Evolutionary conservation across 352 stramenopile genomes (phyloP).

Genomic region (Phytophthora citrophthora): DNA sequence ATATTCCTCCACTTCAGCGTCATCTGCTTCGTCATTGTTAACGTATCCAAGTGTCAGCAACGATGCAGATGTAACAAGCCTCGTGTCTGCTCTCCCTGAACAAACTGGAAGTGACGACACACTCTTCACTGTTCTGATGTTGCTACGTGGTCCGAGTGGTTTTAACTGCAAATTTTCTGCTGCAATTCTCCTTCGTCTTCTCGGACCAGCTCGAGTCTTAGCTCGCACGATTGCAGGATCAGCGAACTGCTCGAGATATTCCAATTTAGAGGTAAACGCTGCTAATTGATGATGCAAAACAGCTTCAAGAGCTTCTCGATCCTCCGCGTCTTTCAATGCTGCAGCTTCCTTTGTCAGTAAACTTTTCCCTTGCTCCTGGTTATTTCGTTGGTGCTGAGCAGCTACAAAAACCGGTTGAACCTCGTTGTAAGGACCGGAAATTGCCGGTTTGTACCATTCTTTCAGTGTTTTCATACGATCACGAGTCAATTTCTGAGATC

Average conservation of each 20-base stretch:
- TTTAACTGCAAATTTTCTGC: constrained; percentile 25
- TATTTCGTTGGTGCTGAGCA: constrained; percentile 26
- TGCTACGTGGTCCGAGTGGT: constrained; percentile 10
- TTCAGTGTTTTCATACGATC: constrained; percentile 50
- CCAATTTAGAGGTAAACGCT: constrained; percentile 40
- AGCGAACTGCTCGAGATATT: constrained; percentile 39
- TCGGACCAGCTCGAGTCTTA: constrained; percentile 21
- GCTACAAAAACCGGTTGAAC: constrained; percentile 54
- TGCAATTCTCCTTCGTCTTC: constrained; percentile 21
- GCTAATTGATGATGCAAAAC: constrained; percentile 26
- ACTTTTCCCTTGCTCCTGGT: constrained; percentile 17
- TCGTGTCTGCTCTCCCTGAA: neutral
- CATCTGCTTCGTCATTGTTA: constrained; percentile 32
- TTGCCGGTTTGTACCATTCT: constrained; percentile 54
- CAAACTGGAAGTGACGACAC: neutral
- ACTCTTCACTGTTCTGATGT: constrained; percentile 20
- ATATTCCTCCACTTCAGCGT: constrained; percentile 31
- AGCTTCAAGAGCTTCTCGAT: constrained; percentile 18
- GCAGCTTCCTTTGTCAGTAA: constrained; percentile 26
- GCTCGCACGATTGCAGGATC: neutral
- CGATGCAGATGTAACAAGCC: constrained; percentile 17
- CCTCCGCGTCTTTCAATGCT: constrained; percentile 31
- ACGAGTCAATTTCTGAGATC: constrained; percentile 45
- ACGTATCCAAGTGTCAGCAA: constrained; percentile 14
- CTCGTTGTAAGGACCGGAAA: constrained; percentile 25